These are phyloP conservation scores for Polyplosphaeria fusca DNA, from an alignment of 495 filamentous ascomycete genomes.

Conservation along the genomic window DNA sequence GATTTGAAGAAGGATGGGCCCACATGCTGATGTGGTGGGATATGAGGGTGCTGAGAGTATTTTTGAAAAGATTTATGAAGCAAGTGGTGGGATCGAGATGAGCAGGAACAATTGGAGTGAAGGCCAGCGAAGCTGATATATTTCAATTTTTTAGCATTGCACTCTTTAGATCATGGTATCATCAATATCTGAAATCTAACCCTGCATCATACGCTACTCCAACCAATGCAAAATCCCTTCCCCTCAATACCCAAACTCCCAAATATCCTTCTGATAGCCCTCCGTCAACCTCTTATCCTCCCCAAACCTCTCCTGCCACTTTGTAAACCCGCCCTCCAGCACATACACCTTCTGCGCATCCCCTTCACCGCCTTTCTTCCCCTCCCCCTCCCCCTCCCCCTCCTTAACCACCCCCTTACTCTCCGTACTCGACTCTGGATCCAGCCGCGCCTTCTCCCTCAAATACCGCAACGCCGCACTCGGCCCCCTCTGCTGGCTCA, in stretches of 20 bases:
- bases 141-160: too few species aligned
- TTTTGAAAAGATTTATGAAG: too few species aligned
- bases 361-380: constrained; percentile 33
- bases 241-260: constrained; percentile 60
- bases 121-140: too few species aligned
- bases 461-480: constrained; percentile 66
- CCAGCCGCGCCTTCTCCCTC: constrained; percentile 56
- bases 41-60: too few species aligned
- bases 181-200: too few species aligned
- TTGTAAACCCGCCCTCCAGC: constrained; percentile 79
- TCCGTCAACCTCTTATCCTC: constrained; percentile 79
- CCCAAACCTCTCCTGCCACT: constrained; percentile 87
- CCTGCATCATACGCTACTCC: too few species aligned
- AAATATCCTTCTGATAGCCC: constrained; percentile 80
- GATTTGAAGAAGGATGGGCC: not conserved
- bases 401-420: constrained; percentile 53
- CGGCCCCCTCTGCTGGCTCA: constrained; percentile 84
- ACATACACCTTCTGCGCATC: constrained; percentile 69
- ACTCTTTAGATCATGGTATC: too few species aligned
- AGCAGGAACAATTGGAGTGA: too few species aligned
- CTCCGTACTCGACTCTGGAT: constrained; percentile 41
- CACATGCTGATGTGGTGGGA: not conserved
- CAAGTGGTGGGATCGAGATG: too few species aligned
- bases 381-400: constrained; percentile 44
- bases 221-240: too few species aligned